These are phyloP conservation scores for Boletus patriciae DNA, from an alignment of 768 basidiomycete genomes.

Conservation along the genomic window DNA sequence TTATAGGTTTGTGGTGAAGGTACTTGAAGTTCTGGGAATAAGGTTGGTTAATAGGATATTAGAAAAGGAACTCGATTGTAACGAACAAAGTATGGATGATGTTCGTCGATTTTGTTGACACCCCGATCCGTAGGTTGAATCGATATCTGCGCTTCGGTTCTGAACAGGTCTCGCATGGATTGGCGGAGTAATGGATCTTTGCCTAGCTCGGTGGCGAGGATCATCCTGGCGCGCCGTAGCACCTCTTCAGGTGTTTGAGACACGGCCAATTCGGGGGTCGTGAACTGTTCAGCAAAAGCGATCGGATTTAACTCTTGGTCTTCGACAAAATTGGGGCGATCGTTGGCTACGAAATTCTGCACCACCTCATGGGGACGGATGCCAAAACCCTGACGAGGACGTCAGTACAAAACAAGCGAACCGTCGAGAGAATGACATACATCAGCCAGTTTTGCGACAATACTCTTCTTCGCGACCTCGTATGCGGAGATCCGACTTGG, in stretches of 20 bases:
- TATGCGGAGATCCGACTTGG: constrained; percentile 85
- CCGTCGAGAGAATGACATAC: constrained; percentile 41
- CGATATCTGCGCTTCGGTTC: constrained; percentile 69
- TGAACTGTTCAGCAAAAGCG: constrained; percentile 84
- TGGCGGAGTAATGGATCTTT: constrained; percentile 88
- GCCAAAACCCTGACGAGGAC: constrained; percentile 69
- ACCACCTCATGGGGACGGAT: constrained; percentile 81
- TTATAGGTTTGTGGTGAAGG: constrained; percentile 72
- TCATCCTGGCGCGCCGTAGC: constrained; percentile 72
- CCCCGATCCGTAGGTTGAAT: constrained; percentile 90
- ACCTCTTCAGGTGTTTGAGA: constrained; percentile 64
- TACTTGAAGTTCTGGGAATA: constrained; percentile 87
- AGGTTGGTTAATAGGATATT: constrained; percentile 3
- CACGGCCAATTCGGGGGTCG: constrained; percentile 62
- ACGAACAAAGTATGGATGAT: constrained; percentile 70
- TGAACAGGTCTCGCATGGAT: constrained; percentile 74
- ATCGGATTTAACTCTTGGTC: constrained; percentile 81
- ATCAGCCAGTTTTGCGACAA: constrained; percentile 76
- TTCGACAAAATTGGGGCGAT: constrained; percentile 66
- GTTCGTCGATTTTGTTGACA: constrained; percentile 69
- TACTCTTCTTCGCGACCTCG: constrained; percentile 77
- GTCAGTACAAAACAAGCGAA: neutral
- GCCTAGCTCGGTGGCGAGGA: constrained; percentile 86
- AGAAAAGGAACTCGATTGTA: neutral
- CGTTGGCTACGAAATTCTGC: constrained; percentile 68